Conservation (phyloP, 2,329 filamentous ascomycete species). For the Chaetomiaceae sp. region DNA sequence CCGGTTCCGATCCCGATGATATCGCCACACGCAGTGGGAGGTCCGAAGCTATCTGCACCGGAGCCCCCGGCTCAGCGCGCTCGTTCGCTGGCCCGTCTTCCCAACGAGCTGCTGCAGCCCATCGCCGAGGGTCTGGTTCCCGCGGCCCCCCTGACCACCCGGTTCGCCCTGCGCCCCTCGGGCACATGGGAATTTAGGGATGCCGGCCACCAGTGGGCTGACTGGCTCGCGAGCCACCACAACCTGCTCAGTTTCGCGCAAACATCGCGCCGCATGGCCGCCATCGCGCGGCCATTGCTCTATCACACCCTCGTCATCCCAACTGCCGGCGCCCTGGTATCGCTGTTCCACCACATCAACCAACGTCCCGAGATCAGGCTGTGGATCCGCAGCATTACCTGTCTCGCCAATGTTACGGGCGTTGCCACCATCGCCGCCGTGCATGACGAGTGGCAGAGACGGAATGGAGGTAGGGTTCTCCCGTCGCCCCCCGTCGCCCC, state of each 20-base stretch:
- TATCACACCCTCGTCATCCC: constrained; percentile 25
- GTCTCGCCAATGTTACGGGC: constrained; percentile 22
- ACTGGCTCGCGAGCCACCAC: constrained; percentile 20
- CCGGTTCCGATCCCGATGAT: constrained; percentile 10
- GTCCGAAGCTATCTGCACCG: constrained; percentile 5
- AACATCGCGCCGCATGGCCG: constrained; percentile 23
- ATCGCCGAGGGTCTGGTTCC: constrained; percentile 24
- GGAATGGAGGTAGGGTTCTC: constrained; percentile 22
- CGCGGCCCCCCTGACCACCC: constrained; percentile 20
- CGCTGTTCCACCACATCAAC: constrained; percentile 18
- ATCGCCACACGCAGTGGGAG: constrained; percentile 10
- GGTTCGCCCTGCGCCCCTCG: constrained; percentile 22
- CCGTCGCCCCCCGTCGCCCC: too few species aligned
- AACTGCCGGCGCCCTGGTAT: constrained; percentile 19
- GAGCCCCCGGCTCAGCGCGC: not conserved
- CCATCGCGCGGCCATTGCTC: constrained; percentile 23
- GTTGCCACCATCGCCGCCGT: constrained; percentile 11
- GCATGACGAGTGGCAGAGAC: constrained; percentile 18
- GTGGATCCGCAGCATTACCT: constrained; percentile 24
- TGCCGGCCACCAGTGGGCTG: constrained; percentile 22
- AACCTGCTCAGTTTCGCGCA: constrained; percentile 21
- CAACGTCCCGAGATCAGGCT: constrained; percentile 16
- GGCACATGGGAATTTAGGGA: constrained; percentile 25
- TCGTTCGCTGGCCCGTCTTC: constrained; percentile 20
- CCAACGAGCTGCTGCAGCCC: constrained; percentile 24